Conservation (phyloP, 208 protist genomes). For the Leishmania braziliensis region DNA sequence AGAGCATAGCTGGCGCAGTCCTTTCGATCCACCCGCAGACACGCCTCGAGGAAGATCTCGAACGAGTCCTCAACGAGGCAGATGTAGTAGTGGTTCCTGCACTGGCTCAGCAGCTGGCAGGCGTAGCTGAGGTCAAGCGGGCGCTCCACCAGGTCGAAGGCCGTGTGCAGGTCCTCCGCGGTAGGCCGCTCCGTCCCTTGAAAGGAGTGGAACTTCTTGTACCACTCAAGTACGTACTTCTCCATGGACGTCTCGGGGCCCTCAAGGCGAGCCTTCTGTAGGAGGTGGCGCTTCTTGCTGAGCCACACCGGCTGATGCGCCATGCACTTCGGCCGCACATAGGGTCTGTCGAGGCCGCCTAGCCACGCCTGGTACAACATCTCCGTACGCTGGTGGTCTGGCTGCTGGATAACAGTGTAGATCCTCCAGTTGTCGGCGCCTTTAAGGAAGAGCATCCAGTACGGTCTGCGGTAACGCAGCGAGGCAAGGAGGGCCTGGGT, state of each 20-base stretch:
- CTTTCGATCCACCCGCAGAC: slow-evolving; percentile 85
- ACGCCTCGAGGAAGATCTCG: slow-evolving; percentile 88
- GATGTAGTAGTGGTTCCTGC: slow-evolving; percentile 85
- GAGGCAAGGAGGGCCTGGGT: slow-evolving; percentile 41
- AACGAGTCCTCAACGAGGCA: slow-evolving; percentile 78
- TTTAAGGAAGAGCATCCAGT: slow-evolving; percentile 91
- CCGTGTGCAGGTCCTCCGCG: slow-evolving; percentile 86
- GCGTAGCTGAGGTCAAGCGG: slow-evolving; percentile 92
- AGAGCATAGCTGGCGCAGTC: slow-evolving; percentile 84
- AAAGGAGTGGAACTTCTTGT: slow-evolving; percentile 83
- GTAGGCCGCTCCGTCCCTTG: slow-evolving; percentile 81
- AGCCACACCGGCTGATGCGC: slow-evolving; percentile 90
- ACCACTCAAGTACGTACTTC: slow-evolving; percentile 90
- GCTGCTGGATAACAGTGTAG: slow-evolving; percentile 92
- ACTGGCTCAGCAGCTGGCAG: slow-evolving; percentile 84
- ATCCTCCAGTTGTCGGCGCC: slow-evolving; percentile 92
- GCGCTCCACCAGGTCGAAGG: slow-evolving; percentile 88
- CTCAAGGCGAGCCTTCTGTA: slow-evolving; percentile 82
- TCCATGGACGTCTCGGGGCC: slow-evolving; percentile 86
- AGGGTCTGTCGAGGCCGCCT: slow-evolving; percentile 88
- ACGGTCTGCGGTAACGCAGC: slow-evolving; percentile 55
- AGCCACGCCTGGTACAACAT: slow-evolving; percentile 94
- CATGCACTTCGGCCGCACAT: slow-evolving; percentile 91
- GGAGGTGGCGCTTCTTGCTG: slow-evolving; percentile 85
- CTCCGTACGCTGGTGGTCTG: slow-evolving; percentile 90